phyloP scores from a whole-genome alignment of 768 basidiomycete species.

The Hebeloma cylindrosporum region DNA sequence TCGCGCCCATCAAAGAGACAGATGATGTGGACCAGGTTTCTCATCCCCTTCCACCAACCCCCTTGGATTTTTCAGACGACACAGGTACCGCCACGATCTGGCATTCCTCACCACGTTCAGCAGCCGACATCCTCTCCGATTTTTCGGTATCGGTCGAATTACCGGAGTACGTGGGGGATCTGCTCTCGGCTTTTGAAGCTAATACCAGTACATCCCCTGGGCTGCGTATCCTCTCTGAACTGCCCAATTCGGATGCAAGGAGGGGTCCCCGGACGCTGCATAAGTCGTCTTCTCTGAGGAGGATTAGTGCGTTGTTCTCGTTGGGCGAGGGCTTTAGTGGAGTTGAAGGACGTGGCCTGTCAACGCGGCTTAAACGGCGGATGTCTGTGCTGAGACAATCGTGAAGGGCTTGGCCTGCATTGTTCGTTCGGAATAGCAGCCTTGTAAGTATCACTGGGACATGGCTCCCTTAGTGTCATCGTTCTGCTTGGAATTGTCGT shows the following conservation, averaged over 20 bases:
- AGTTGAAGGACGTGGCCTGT: neutral
- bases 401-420: too few relatives aligned
- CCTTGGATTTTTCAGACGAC: conserved; percentile 17
- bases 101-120: conserved; percentile 31
- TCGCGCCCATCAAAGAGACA: neutral
- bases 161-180: conserved; percentile 45
- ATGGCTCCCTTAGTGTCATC: too few relatives aligned
- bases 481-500: too few relatives aligned
- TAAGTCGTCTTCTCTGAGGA: conserved; percentile 17
- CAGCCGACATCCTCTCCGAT: conserved; percentile 37
- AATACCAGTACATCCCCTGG: conserved; percentile 1
- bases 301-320: conserved; percentile 17
- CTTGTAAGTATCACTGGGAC: too few relatives aligned
- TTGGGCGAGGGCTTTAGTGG: neutral
- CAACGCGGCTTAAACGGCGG: conserved; percentile 12
- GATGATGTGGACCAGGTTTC: conserved; percentile 21
- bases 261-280: conserved; percentile 4
- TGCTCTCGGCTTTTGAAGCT: conserved; percentile 42
- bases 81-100: conserved; percentile 39
- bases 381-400: conserved; percentile 14
- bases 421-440: too few relatives aligned
- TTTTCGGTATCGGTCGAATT: conserved; percentile 31
- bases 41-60: conserved; percentile 27
- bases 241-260: neutral
- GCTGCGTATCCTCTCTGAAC: neutral